Evolutionary conservation across 331 rosid genomes (phyloP).

Genomic region (Erythrophleum ivorense): DNA sequence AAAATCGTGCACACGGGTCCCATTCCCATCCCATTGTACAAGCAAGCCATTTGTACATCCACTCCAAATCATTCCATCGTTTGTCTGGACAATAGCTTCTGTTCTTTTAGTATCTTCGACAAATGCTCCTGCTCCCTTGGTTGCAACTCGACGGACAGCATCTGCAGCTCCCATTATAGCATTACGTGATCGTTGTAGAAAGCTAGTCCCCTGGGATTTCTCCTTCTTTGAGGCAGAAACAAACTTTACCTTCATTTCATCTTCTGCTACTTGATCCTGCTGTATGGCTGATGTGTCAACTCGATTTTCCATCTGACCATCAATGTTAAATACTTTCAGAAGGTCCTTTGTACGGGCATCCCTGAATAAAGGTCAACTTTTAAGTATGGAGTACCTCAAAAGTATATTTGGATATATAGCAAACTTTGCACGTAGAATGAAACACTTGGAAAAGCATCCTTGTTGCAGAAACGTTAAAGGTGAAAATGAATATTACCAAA

Average conservation of each 20-base stretch:
- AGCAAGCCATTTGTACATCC: conserved; percentile 93
- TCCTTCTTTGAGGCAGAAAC: conserved; percentile 83
- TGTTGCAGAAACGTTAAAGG: not conserved
- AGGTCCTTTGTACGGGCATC: conserved; percentile 95
- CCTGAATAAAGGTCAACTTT: conserved; percentile 54
- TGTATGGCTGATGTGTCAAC: conserved; percentile 77
- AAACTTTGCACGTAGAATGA: conserved; percentile 11
- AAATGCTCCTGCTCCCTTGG: conserved; percentile 94
- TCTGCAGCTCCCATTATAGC: conserved; percentile 98
- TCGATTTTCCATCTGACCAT: conserved; percentile 90
- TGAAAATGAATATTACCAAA: not conserved
- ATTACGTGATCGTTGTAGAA: conserved; percentile 89
- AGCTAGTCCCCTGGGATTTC: conserved; percentile 75
- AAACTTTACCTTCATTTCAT: conserved; percentile 81
- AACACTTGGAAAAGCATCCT: conserved; percentile 12
- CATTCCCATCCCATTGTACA: conserved; percentile 92
- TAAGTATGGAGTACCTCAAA: conserved; percentile 25
- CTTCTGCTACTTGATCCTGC: conserved; percentile 85
- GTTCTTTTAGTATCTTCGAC: conserved; percentile 82
- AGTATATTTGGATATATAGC: conserved; percentile 3
- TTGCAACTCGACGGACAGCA: conserved; percentile 95
- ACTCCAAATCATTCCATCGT: conserved; percentile 94
- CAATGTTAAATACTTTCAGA: conserved; percentile 84
- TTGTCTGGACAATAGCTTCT: conserved; percentile 72
- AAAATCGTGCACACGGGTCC: conserved; percentile 83